These are phyloP conservation scores for Cucumis melo DNA, from an alignment of 306 rosid species.

Conservation along the genomic window DNA sequence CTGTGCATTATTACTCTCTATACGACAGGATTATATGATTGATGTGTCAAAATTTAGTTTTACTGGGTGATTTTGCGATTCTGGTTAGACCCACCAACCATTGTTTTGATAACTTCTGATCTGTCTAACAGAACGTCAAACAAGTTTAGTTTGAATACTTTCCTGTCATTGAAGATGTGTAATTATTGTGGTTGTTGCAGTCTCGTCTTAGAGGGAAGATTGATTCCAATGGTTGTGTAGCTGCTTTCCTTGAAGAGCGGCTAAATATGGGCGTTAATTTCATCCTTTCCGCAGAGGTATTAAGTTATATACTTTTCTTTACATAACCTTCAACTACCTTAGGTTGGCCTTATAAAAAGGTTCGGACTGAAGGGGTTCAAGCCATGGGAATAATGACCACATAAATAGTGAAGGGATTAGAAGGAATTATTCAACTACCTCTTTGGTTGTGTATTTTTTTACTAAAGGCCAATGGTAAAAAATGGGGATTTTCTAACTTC, in stretches of 20 bases:
- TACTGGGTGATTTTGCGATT: not conserved
- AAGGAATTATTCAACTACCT: no score
- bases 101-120: not conserved
- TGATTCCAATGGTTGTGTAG: slow-evolving; percentile 62
- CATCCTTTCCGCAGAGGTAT: slow-evolving; percentile 63
- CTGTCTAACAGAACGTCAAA: not conserved
- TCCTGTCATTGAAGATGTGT: not conserved
- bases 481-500: not conserved
- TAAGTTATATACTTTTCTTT: not conserved
- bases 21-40: not conserved
- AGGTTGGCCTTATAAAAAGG: not conserved
- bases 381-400: not conserved
- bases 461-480: no score
- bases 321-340: not conserved
- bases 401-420: no score
- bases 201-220: slow-evolving; percentile 86
- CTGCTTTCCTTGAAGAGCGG: slow-evolving; percentile 87
- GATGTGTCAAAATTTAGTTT: not conserved
- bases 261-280: slow-evolving; percentile 62
- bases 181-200: slow-evolving; percentile 22
- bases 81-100: not conserved
- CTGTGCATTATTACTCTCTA: not conserved
- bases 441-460: no score
- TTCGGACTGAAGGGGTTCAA: not conserved
- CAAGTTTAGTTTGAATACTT: not conserved